phyloP scores from a whole-genome alignment of 495 filamentous ascomycete genomes.

The Penicillium daleae region DNA sequence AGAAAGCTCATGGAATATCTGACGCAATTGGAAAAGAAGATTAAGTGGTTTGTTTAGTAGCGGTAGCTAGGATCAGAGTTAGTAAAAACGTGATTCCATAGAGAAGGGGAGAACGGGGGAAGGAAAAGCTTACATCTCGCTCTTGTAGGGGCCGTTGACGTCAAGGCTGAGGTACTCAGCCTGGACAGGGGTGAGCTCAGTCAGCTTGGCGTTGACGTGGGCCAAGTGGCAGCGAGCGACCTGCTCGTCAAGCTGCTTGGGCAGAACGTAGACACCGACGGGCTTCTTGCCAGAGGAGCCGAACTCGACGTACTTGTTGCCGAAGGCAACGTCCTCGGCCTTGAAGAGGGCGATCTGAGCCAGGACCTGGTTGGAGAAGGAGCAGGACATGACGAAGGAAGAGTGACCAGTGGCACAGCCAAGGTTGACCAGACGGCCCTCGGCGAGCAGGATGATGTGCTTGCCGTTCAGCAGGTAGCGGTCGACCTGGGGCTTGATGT shows the following conservation, averaged over 20 bases:
- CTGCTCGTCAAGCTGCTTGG: constrained; percentile 98
- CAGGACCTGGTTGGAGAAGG: constrained; percentile 99
- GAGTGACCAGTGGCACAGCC: constrained; percentile 99
- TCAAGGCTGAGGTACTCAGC: constrained; percentile 90
- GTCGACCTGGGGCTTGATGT: constrained; percentile 99
- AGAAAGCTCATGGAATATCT: constrained; percentile 40
- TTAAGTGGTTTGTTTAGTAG: constrained; percentile 47
- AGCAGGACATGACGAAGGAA: constrained; percentile 99
- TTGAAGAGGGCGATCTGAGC: constrained; percentile 99
- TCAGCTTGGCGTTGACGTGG: constrained; percentile 94
- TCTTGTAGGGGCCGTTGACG: constrained; percentile 91
- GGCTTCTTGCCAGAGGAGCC: constrained; percentile 87
- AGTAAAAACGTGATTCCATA: background rate
- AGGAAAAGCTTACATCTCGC: constrained; percentile 54
- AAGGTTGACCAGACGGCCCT: constrained; percentile 98
- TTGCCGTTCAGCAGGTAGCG: constrained; percentile 95
- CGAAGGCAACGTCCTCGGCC: constrained; percentile 82
- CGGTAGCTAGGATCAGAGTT: constrained; percentile 40
- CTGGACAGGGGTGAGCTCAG: constrained; percentile 80
- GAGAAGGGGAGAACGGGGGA: background rate
- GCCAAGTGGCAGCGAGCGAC: constrained; percentile 90
- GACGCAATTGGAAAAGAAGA: constrained; percentile 39
- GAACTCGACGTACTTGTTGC: constrained; percentile 94
- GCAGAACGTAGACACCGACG: constrained; percentile 93
- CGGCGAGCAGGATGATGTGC: constrained; percentile 96